Evolutionary conservation across 2,329 filamentous ascomycete species (phyloP).

Genomic region (Xylaria sp.): DNA sequence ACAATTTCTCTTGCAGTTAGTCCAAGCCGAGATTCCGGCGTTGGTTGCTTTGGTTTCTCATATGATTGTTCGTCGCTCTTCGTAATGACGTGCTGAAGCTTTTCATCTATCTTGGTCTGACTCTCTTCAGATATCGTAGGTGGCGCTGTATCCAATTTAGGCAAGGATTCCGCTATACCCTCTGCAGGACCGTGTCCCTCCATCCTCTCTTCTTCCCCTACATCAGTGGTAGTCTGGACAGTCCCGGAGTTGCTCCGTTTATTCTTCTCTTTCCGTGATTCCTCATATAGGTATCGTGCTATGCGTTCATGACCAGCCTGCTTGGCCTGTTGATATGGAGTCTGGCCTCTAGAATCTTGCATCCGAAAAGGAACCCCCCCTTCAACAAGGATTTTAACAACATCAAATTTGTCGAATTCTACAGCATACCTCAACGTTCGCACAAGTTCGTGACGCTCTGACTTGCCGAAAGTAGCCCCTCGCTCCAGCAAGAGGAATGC

Average conservation of each 20-base stretch:
- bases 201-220: neutral
- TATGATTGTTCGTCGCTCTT: neutral
- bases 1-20: constrained; percentile 5
- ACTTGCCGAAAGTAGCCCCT: neutral
- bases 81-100: neutral
- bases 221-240: neutral
- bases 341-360: constrained; percentile 1
- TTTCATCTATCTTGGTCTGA: neutral
- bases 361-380: constrained; percentile 14
- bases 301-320: constrained; percentile 5
- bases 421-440: constrained; percentile 7
- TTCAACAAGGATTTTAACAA: constrained; percentile 18
- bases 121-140: neutral
- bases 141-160: neutral
- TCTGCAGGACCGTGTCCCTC: neutral
- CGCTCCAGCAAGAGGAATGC: neutral
- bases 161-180: neutral
- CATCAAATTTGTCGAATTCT: neutral
- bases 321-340: constrained; percentile 14
- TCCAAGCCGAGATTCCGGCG: neutral
- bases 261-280: constrained; percentile 2
- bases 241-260: neutral
- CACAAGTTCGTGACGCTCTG: constrained; percentile 5
- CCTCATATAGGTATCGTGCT: constrained; percentile 15
- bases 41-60: neutral